Percentiles rank a stretch among this genome's conserved stretches.
These are phyloP conservation scores for Teratosphaeria gauchensis DNA, from an alignment of 2,329 filamentous ascomycete genomes.

Conservation along the genomic window DNA sequence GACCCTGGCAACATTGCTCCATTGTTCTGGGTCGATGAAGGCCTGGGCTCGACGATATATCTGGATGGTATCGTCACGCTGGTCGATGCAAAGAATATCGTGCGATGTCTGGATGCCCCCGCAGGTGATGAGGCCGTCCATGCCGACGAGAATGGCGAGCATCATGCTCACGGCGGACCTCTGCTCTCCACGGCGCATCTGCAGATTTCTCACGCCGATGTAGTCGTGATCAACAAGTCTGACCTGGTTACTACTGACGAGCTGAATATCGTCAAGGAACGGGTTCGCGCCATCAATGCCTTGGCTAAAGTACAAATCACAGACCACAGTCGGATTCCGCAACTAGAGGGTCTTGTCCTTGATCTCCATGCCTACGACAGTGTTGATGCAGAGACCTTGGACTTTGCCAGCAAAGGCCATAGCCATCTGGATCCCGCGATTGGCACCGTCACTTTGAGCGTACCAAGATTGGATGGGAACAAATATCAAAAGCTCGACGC, in stretches of 20 bases:
- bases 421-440: conserved; percentile 88
- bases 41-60: conserved; percentile 88
- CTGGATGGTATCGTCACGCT: conserved; percentile 94
- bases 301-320: conserved; percentile 78
- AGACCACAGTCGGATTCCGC: conserved; percentile 65
- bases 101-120: conserved; percentile 67
- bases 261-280: conserved; percentile 56
- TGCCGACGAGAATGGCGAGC: conserved; percentile 33
- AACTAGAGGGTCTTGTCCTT: conserved; percentile 75
- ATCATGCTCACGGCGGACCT: conserved; percentile 42
- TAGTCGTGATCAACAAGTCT: conserved; percentile 87
- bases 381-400: conserved; percentile 54
- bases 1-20: conserved; percentile 94
- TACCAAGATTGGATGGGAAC: conserved; percentile 48
- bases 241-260: conserved; percentile 68
- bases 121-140: conserved; percentile 20
- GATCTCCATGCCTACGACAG: conserved; percentile 90
- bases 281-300: conserved; percentile 79
- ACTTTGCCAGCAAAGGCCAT: conserved; percentile 67
- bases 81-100: conserved; percentile 88
- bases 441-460: conserved; percentile 64
- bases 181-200: conserved; percentile 86
- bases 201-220: conserved; percentile 93
- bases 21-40: conserved; percentile 95
- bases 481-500: conserved; percentile 60